Evolutionary conservation across 202 grass and related monocot species (phyloP).

Genomic region (Elaeis oleifera): DNA sequence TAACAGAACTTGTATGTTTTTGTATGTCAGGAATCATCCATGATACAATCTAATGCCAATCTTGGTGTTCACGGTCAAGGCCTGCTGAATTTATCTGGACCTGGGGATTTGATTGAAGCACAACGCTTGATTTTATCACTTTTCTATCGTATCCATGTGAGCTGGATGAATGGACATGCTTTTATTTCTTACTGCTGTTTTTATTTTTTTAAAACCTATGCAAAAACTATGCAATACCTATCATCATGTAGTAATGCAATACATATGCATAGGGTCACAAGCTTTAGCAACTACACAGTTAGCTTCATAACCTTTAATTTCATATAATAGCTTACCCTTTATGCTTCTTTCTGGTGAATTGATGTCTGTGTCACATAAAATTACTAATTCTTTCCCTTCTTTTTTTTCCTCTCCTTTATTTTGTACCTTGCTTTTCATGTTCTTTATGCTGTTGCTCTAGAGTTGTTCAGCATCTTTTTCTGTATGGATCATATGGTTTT

Average conservation of each 20-base stretch:
- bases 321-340: too few relatives aligned
- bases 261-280: too few relatives aligned
- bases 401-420: too few relatives aligned
- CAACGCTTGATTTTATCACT: conserved; percentile 91
- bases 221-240: too few relatives aligned
- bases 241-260: too few relatives aligned
- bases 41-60: conserved; percentile 98
- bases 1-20: too few relatives aligned
- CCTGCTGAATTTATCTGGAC: conserved; percentile 91
- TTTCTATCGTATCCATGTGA: conserved; percentile 97
- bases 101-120: conserved; percentile 83
- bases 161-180: conserved; percentile 22
- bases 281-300: too few relatives aligned
- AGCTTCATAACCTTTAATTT: too few relatives aligned
- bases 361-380: background rate
- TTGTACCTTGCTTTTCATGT: too few relatives aligned
- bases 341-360: background rate
- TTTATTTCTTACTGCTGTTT: conserved; percentile 12
- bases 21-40: conserved; percentile 65
- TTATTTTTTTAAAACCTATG: conserved; percentile 5
- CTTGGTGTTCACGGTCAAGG: conserved; percentile 99
- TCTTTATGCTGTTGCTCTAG: too few relatives aligned
- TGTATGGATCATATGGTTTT: background rate
- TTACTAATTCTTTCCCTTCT: too few relatives aligned
- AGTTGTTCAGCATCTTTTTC: too few relatives aligned